Percentiles rank a stretch among this genome's conserved stretches.
Conservation (phyloP, 208 protist species). For the Leishmania turanica region DNA sequence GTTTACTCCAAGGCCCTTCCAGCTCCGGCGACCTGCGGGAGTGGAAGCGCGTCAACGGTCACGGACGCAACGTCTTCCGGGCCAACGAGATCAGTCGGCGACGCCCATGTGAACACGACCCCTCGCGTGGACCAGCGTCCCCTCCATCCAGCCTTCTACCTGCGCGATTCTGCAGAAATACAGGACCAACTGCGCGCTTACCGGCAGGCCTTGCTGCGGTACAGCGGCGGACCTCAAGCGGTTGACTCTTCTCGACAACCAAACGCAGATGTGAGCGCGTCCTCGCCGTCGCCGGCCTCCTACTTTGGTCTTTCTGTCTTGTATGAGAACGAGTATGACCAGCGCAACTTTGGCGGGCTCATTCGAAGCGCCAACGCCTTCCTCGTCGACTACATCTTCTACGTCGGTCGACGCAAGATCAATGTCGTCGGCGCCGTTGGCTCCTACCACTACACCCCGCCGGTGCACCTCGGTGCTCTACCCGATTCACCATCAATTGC, state of each 20-base stretch:
- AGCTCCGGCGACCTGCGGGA: not conserved
- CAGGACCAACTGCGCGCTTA: constrained; percentile 19
- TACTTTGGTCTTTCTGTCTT: constrained; percentile 82
- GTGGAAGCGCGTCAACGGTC: not conserved
- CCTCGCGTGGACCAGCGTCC: constrained; percentile 75
- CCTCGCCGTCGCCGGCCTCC: not conserved
- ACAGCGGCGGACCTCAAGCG: constrained; percentile 15
- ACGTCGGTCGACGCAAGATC: constrained; percentile 76
- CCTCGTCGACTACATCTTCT: constrained; percentile 79
- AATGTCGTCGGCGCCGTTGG: constrained; percentile 87
- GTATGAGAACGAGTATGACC: constrained; percentile 87
- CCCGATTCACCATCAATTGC: not conserved
- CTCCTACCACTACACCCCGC: constrained; percentile 84
- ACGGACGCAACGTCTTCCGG: too few relatives aligned
- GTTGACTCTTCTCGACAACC: not conserved
- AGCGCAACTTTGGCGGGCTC: constrained; percentile 87
- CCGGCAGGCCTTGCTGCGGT: constrained; percentile 40
- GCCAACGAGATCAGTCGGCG: not conserved
- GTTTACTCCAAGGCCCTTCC: constrained; percentile 25
- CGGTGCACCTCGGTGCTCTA: constrained; percentile 53
- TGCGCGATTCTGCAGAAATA: constrained; percentile 14
- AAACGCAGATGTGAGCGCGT: not conserved
- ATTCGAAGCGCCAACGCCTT: constrained; percentile 90
- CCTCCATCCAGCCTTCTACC: constrained; percentile 70
- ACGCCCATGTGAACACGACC: constrained; percentile 18